Evolutionary conservation across 2,329 filamentous ascomycete species (phyloP), one percentile per base, ranked within the genome.

Genomic region (Ceratocystis papillata): DNA sequence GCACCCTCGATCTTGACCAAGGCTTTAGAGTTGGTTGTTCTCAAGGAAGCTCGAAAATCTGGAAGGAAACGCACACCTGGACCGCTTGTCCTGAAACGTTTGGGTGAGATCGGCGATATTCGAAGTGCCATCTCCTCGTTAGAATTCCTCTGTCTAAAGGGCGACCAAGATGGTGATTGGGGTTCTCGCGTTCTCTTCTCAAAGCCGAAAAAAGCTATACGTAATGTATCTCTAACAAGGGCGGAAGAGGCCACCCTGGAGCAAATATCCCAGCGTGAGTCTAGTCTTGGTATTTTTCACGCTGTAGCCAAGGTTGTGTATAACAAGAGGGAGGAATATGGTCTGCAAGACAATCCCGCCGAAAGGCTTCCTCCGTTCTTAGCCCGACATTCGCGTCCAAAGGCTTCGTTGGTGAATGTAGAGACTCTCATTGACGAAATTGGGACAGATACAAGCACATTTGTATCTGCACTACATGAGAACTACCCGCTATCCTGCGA

Each of bases 281-380:
- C 89, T 17, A 96, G 87, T 69, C 79, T 99, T 2, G 94, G 93
- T 1, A 90, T 99, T 63, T 99, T 99, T 72, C 94, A 99, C 74
- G 91, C 94, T 0, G 89, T 97, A 12, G 94, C 93, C 2, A 96
- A 94, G 73, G 89, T 99, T 1, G 87, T 97, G 0, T 96, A 97
- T 77, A 99, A 99, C 77, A 99, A 96, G 74, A 83, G 94, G 59
- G 62, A 69, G 30, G 60, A 68, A 15, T 57, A 48, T n/a, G 44
- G 50, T 20, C 5, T 55, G 22, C 46, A 46, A 7, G 62, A 66
- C 37, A 65, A 62, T 28, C 65, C 55, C 1, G 75, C 76, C 20
- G 85, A 87, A 70, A 74, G 75, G 28, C 76, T 90, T 37, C 87
- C 87, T 4, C 71, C 74, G n/a, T 82, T 84, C 73, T 74, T 89